Evolutionary conservation across 2,329 filamentous ascomycete species (phyloP).

Genomic region (Diaporthe ilicicola): DNA sequence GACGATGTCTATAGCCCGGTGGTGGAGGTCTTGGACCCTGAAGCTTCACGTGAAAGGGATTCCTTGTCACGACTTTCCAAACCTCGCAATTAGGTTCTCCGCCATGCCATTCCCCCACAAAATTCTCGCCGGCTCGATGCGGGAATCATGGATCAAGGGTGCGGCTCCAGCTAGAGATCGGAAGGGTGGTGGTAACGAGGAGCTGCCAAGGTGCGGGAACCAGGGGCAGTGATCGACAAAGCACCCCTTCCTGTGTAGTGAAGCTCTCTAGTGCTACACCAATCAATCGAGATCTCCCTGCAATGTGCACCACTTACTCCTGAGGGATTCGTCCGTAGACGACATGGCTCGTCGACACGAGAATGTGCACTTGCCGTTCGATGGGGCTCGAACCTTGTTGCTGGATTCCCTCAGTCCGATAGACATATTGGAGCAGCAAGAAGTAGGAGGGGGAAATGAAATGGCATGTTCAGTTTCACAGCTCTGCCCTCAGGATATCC

Average conservation of each 20-base stretch:
- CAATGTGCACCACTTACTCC: not conserved
- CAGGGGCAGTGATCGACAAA: conserved; percentile 6
- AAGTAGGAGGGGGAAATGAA: not conserved
- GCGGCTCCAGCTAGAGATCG: conserved; percentile 5
- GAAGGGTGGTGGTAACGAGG: conserved; percentile 3
- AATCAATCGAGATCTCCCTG: conserved; percentile 12
- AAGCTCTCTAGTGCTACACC: not conserved
- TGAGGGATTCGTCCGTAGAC: no score
- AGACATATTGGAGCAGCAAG: not conserved
- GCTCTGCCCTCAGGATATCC: not conserved
- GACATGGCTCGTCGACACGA: not conserved
- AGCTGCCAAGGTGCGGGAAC: conserved; percentile 12
- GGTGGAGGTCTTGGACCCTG: not conserved
- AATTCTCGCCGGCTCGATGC: conserved; percentile 4
- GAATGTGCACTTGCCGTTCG: not conserved
- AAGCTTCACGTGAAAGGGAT: not conserved
- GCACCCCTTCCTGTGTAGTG: not conserved
- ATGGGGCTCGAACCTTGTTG: not conserved
- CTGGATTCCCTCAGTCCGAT: not conserved
- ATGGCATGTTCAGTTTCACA: not conserved
- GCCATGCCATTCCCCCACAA: conserved; percentile 15
- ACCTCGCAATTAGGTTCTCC: conserved; percentile 12
- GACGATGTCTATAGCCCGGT: not conserved
- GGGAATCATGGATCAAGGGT: conserved; percentile 16
- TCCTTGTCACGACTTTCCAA: not conserved